Evolutionary conservation across 1,284 basidiomycete species (phyloP).

Genomic region (Marasmius oreades): DNA sequence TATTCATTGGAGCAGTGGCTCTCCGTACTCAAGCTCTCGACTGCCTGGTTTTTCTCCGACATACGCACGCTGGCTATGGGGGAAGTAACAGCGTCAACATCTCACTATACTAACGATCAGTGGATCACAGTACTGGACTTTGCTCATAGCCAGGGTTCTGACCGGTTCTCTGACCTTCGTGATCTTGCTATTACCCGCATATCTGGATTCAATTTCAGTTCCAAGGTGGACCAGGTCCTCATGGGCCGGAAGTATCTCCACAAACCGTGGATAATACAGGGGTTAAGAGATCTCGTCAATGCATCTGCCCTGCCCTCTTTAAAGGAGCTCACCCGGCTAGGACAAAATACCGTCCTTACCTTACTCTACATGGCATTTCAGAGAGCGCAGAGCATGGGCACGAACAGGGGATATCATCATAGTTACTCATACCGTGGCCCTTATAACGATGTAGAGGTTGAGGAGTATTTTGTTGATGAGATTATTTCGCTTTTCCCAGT

Average conservation of each 20-base stretch:
- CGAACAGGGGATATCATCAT: too few relatives aligned
- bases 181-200: neutral
- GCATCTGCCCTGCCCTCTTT: neutral
- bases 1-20: neutral
- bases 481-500: too few relatives aligned
- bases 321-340: neutral
- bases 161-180: neutral
- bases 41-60: neutral
- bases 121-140: neutral
- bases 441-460: too few relatives aligned
- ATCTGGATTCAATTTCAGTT: neutral
- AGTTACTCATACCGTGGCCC: too few relatives aligned
- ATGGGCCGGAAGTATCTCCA: neutral
- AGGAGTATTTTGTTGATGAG: too few relatives aligned
- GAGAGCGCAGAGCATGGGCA: neutral
- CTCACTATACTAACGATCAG: neutral
- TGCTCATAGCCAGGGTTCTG: neutral
- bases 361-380: neutral
- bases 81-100: neutral
- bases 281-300: neutral
- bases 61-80: neutral
- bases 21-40: neutral
- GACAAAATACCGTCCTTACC: neutral
- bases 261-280: neutral
- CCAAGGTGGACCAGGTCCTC: neutral